Base-by-base conservation (phyloP, 495 filamentous ascomycete species). In the Trichoderma erinaceum region DNA sequence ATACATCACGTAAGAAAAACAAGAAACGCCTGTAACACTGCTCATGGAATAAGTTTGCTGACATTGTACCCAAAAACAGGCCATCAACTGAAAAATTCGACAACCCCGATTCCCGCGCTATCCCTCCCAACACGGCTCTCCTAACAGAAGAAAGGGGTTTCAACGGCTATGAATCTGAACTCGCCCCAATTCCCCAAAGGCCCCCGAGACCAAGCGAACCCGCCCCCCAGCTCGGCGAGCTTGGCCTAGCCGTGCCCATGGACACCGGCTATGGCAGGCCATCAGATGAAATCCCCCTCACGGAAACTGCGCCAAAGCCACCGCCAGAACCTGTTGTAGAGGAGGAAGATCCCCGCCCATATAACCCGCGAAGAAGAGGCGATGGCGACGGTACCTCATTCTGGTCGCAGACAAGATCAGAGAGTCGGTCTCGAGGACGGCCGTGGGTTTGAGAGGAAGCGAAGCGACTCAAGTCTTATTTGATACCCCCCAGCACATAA, bases 1-100 rank as follows among this genome's bases (percentile, higher is more conserved):
- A 1, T 74, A 76, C 63, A 77, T 78, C 68, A 76, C 77, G 76
- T 77, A 66, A 71, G 68, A 38, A 38, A 0, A 38, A 7, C 0
- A 3, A 38, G 13, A 15, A 27, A 41, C 23, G 2, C 43, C 32
- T 13, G 1, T 23, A 41, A 15, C 43, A 41, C 41, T 41, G 32
- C 18, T 65, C 4, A 12, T 21, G 6, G 27, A 18, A 23, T 13
- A 65, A 65, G 23, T 16, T 7, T 15, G 15, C 35, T 16, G 63
- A 41, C 15, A 66, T 43, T 66, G 4, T 8, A 46, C 7, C 2
- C 8, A 21, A 4, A 41, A 65, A 46, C 43, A 66, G 65, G 18
- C 65, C 65, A 25, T 32, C 44, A 21, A 48, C 65, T 12, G 65
- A 66, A 23, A 46, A 61, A 32, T 27, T 29, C 56, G 25, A 61